Percentiles rank a stretch among this genome's conserved stretches.
phyloP scores from a whole-genome alignment of 345 rosid species.

The Euphorbia peplus region DNA sequence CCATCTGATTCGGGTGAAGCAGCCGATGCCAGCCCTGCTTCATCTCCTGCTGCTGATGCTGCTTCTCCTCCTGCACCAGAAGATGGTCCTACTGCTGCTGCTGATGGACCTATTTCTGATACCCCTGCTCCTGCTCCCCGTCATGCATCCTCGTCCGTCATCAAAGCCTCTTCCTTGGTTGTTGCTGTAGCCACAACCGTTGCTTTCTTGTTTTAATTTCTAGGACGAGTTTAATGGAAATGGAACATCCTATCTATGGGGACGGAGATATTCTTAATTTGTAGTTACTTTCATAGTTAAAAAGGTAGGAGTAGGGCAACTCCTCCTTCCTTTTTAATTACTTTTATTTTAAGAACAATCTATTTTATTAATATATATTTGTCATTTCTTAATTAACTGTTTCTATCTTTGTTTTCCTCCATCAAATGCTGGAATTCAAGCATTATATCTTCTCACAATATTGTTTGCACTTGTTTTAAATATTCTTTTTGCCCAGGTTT shows the following conservation, averaged over 20 bases:
- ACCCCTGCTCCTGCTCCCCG: background rate
- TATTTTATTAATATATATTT: background rate
- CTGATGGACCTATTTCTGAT: background rate
- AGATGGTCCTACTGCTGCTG: background rate
- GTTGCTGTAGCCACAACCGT: background rate
- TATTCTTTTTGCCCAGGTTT: no score
- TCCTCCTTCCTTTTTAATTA: no score
- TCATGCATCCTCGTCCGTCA: background rate
- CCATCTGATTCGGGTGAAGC: background rate
- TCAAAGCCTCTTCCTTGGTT: background rate
- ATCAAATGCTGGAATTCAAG: no score
- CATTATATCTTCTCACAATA: no score
- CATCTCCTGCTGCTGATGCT: constrained; percentile 6
- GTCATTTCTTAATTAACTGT: no score
- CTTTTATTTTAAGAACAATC: no score
- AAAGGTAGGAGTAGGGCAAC: no score
- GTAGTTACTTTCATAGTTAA: no score
- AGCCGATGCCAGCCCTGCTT: background rate
- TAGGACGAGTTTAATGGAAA: background rate
- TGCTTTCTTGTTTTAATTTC: background rate
- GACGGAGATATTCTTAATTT: background rate
- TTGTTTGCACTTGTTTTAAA: no score
- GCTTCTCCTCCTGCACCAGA: constrained; percentile 15
- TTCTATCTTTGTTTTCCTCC: no score
- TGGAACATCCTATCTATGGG: background rate